A percentile compares a stretch with the other conserved stretches of the same genome.
phyloP scores from a whole-genome alignment of 192 early-diverging fungal genomes.

The Coemansia javaensis region DNA sequence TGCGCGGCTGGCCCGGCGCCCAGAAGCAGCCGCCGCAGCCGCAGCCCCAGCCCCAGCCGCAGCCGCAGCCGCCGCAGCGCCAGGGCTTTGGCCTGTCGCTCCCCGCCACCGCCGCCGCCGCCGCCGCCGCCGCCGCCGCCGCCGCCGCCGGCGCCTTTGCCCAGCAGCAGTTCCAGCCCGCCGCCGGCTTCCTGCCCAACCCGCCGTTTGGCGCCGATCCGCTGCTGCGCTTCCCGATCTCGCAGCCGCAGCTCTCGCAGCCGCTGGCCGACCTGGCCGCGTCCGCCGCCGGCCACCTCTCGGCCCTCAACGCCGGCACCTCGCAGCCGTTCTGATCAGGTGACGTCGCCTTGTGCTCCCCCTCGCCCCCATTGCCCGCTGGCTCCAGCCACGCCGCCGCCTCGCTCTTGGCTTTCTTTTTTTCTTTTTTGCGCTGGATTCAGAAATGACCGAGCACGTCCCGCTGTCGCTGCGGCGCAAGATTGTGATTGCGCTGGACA shows the following conservation, averaged over 20 bases:
- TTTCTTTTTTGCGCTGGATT: not conserved
- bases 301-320: conserved; percentile 13
- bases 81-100: no score
- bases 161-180: conserved; percentile 2
- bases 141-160: no score
- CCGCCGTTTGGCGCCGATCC: conserved; percentile 11
- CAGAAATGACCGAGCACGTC: conserved; percentile 13
- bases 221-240: not conserved
- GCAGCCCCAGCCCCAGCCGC: no score
- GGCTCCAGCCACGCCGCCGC: no score
- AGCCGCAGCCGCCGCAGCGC: no score
- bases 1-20: no score
- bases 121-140: no score
- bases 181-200: conserved; percentile 3
- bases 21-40: no score
- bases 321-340: conserved; percentile 33
- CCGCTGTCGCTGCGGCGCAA: conserved; percentile 45
- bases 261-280: conserved; percentile 15
- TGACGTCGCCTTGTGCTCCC: no score
- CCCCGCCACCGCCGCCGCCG: no score
- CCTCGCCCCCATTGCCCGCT: no score
- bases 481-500: conserved; percentile 39
- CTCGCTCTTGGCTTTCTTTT: not conserved
- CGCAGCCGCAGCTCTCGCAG: not conserved
- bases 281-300: no score